Evolutionary conservation across 176 grass and related monocot species (phyloP).

Genomic region (Eleusine coracana): DNA sequence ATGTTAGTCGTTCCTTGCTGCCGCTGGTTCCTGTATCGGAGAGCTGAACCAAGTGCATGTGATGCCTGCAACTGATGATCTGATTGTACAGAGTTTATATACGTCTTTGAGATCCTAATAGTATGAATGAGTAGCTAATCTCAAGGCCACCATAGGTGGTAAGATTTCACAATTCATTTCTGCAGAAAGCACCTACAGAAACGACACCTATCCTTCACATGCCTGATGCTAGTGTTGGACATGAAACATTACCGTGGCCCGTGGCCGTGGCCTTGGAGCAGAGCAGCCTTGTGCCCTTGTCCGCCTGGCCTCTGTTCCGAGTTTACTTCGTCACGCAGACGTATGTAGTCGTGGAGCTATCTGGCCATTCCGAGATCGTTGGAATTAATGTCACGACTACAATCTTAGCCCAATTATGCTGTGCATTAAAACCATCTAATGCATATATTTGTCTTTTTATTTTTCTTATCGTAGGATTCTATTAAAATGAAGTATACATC

Average conservation of each 20-base stretch:
- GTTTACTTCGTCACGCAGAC: background rate
- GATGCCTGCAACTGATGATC: background rate
- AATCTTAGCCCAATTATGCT: no score
- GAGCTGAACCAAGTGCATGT: background rate
- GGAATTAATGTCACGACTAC: no score
- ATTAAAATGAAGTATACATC: no score
- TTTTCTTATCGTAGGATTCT: no score
- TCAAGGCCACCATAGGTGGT: background rate
- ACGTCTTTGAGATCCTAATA: background rate
- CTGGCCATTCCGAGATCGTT: no score
- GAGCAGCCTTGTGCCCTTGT: background rate
- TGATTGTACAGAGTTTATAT: no score
- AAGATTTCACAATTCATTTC: background rate
- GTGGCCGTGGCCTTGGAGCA: background rate
- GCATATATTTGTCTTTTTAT: no score
- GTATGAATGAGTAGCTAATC: background rate
- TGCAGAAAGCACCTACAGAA: background rate
- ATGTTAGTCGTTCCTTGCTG: background rate
- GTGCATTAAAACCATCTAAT: no score
- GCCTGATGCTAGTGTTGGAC: background rate
- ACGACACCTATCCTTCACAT: slow-evolving; percentile 23
- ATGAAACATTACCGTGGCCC: background rate
- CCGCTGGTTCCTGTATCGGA: no score
- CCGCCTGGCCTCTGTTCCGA: background rate
- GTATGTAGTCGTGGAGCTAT: no score